Evolutionary conservation across 768 basidiomycete genomes (phyloP), one percentile per base, ranked within the genome.

Genomic region (Termitomyces eurrhizus): DNA sequence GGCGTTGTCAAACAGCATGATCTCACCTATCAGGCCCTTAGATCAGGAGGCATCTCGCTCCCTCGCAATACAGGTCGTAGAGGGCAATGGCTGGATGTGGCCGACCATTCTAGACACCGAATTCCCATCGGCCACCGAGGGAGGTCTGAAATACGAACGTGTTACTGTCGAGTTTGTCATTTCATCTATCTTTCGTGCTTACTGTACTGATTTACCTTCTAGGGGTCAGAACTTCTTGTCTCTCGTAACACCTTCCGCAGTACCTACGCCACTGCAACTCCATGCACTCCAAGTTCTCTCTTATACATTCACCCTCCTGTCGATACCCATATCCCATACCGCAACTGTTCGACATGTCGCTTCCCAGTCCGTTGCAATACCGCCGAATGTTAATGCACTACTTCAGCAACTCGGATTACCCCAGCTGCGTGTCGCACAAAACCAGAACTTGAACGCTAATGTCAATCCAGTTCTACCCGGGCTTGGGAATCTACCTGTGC

Each of bases 271-370:
- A n/a, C 67, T 77, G 45, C 90, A 92, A 68, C 64, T 74, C 13
- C 88, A 89, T 67, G 87, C 89, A 3, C 74, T 91, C 48, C 78
- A 82, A 58, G 80, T 90, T 16, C 78, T 91, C 6, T 80, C 84
- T 39, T 76, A 78, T 64, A 87, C 87, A 37, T 86, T 80, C 71
- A 76, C 77, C 39, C 74, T 83, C 41, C 70, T 83, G 52, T 71
- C 75, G 18, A 69, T 78, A 65, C 69, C 74, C 63, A 64, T 64
- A 48, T 63, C 57, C 64, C 69, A 64, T 46, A 62, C 55, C 41
- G 61, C 52, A 60, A 64, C 61, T 56, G 56, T 65, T 55, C 72
- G 61, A 61, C 68, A 44, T 66, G 65, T 36, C 68, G 63, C 62
- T 6, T 56, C 67, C 42, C 72, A 72, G 58, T 69, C 74, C 21